These are phyloP conservation scores for Bipolaris victoriae DNA, from an alignment of 2,329 filamentous ascomycete genomes.

Conservation along the genomic window DNA sequence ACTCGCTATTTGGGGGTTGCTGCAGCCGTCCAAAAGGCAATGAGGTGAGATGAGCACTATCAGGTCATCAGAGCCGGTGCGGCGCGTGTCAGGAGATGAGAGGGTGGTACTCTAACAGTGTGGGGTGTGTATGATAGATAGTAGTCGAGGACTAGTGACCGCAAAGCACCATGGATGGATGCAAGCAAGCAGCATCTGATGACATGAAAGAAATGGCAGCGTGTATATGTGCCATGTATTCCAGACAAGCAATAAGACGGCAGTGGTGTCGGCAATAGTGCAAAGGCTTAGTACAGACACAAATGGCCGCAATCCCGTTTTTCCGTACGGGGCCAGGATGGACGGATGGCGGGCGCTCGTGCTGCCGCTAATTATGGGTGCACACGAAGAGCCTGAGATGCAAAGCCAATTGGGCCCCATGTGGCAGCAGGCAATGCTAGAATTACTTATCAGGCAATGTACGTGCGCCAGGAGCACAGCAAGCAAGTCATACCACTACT, in stretches of 20 bases:
- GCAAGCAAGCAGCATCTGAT: background rate
- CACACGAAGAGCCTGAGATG: slow-evolving; percentile 20
- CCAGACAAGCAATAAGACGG: slow-evolving; percentile 11
- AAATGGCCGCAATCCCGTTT: slow-evolving; percentile 28
- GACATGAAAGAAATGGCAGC: background rate
- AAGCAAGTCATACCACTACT: too few species aligned
- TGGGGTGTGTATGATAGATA: background rate
- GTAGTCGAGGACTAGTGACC: slow-evolving; percentile 3
- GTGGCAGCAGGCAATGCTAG: background rate
- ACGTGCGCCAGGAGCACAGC: background rate
- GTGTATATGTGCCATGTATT: background rate
- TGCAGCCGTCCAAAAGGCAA: background rate
- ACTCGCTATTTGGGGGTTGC: background rate
- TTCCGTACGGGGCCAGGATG: slow-evolving; percentile 27
- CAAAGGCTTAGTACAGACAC: slow-evolving; percentile 14
- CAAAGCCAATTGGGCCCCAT: slow-evolving; percentile 1
- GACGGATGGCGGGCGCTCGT: slow-evolving; percentile 20
- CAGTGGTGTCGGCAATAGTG: slow-evolving; percentile 25
- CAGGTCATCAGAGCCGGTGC: slow-evolving; percentile 3
- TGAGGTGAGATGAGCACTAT: background rate
- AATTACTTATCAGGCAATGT: background rate
- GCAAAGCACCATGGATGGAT: background rate
- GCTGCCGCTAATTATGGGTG: slow-evolving; percentile 19
- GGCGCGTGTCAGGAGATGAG: background rate
- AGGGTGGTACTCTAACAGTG: background rate